Evolutionary conservation across 148 eudicot species (phyloP).

Genomic region (Fagopyrum tataricum): DNA sequence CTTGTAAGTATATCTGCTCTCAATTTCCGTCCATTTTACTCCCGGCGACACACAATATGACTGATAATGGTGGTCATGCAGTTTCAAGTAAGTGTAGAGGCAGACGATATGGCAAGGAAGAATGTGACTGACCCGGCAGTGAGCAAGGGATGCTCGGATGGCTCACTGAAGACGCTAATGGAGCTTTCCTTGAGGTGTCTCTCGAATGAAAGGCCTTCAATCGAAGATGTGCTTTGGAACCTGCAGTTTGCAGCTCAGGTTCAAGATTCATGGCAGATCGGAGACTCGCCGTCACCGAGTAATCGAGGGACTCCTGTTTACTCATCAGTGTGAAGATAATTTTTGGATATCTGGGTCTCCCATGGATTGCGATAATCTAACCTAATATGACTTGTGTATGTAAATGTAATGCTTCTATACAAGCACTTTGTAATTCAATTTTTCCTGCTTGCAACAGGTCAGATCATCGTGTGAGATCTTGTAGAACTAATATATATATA

Average conservation of each 20-base stretch:
- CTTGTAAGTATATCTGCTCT: conserved; percentile 36
- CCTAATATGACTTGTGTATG: too few relatives aligned
- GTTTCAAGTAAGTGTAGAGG: conserved; percentile 51
- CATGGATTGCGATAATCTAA: not conserved
- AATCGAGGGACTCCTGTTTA: not conserved
- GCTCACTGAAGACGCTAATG: conserved; percentile 56
- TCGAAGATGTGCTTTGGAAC: conserved; percentile 80
- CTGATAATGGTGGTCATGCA: conserved; percentile 10
- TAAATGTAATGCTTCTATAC: conserved; percentile 6
- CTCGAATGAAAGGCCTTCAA: conserved; percentile 51
- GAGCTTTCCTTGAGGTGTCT: conserved; percentile 55
- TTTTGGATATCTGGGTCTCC: conserved; percentile 2
- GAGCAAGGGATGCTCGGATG: conserved; percentile 52
- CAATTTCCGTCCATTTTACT: not conserved
- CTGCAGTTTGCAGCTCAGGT: conserved; percentile 78
- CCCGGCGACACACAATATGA: not conserved
- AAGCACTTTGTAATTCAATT: not conserved
- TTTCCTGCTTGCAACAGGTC: not conserved
- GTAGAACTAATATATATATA: too few relatives aligned
- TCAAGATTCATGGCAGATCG: conserved; percentile 34
- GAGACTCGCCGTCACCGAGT: conserved; percentile 17
- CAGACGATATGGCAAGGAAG: conserved; percentile 47
- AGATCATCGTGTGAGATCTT: too few relatives aligned
- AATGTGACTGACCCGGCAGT: conserved; percentile 64
- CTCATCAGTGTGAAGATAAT: not conserved